Evolutionary conservation across 768 basidiomycete genomes (phyloP).

Genomic region (Agaricus bisporus): DNA sequence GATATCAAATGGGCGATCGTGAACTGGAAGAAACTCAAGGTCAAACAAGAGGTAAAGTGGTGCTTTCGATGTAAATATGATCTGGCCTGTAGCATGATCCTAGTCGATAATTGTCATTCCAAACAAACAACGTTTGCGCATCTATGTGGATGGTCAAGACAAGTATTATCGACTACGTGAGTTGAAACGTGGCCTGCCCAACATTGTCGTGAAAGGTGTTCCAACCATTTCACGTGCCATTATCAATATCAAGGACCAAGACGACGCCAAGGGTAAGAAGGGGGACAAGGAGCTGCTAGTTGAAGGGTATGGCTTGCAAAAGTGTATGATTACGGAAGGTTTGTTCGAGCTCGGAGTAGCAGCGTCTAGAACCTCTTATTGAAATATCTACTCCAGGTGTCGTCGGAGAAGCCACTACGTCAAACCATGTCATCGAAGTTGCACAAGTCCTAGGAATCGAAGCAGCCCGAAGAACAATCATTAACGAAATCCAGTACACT

Average conservation of each 20-base stretch:
- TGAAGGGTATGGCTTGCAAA: conserved; percentile 94
- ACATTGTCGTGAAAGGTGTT: conserved; percentile 89
- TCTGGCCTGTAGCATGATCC: conserved; percentile 6
- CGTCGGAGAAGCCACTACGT: conserved; percentile 85
- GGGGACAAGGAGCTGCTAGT: conserved; percentile 90
- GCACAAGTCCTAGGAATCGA: conserved; percentile 96
- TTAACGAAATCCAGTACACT: conserved; percentile 95
- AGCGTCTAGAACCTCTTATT: conserved; percentile 10
- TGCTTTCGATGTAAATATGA: neutral
- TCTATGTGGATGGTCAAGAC: conserved; percentile 72
- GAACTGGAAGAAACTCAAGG: conserved; percentile 81
- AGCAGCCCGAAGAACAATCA: conserved; percentile 88
- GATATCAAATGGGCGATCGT: conserved; percentile 93
- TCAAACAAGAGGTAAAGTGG: conserved; percentile 69
- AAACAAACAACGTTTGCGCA: conserved; percentile 66
- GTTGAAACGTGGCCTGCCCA: conserved; percentile 76
- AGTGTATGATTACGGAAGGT: conserved; percentile 98
- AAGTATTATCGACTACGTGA: conserved; percentile 83
- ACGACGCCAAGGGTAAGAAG: conserved; percentile 72
- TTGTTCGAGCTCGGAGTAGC: conserved; percentile 7
- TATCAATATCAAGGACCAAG: conserved; percentile 92
- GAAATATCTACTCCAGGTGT: conserved; percentile 56
- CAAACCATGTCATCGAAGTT: conserved; percentile 97
- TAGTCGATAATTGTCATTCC: conserved; percentile 76
- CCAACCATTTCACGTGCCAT: conserved; percentile 85